Conservation (phyloP, 2,329 filamentous ascomycete genomes). For the Talaromyces sp. region DNA sequence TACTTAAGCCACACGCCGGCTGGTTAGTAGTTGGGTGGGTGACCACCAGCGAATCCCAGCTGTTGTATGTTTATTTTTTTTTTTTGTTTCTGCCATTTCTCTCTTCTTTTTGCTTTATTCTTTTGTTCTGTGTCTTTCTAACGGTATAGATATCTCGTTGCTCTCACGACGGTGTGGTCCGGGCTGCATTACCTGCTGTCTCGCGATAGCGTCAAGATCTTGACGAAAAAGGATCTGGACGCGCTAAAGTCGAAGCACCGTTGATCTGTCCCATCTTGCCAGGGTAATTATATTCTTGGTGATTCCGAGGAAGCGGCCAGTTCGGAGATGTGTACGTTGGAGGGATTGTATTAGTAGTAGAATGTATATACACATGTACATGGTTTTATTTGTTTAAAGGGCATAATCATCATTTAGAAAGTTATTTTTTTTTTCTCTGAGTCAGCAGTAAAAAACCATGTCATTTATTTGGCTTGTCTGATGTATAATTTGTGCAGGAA, state of each 20-base stretch:
- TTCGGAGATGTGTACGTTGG: neutral
- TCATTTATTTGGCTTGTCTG: too few species aligned
- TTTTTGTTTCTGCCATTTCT: neutral
- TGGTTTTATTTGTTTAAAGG: neutral
- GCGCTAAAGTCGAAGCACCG: neutral
- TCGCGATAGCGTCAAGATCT: constrained; percentile 86
- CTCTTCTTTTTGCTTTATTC: neutral
- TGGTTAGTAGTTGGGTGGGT: constrained; percentile 46
- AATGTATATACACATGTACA: neutral
- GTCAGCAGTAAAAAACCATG: too few species aligned
- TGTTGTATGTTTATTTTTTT: constrained; percentile 37
- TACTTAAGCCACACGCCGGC: constrained; percentile 45
- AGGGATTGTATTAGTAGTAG: neutral
- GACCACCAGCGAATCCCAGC: constrained; percentile 45
- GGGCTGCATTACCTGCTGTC: constrained; percentile 87
- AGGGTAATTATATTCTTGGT: neutral
- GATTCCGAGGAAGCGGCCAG: neutral
- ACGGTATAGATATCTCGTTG: constrained; percentile 67
- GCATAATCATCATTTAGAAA: too few species aligned
- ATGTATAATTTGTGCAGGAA: too few species aligned
- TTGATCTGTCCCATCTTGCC: neutral
- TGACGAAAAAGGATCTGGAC: constrained; percentile 51
- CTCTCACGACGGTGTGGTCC: constrained; percentile 86
- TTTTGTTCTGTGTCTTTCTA: neutral
- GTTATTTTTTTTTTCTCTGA: too few species aligned